These are phyloP conservation scores for Ajuga chamaepitys DNA, from an alignment of 257 asterid genomes.

Conservation along the genomic window DNA sequence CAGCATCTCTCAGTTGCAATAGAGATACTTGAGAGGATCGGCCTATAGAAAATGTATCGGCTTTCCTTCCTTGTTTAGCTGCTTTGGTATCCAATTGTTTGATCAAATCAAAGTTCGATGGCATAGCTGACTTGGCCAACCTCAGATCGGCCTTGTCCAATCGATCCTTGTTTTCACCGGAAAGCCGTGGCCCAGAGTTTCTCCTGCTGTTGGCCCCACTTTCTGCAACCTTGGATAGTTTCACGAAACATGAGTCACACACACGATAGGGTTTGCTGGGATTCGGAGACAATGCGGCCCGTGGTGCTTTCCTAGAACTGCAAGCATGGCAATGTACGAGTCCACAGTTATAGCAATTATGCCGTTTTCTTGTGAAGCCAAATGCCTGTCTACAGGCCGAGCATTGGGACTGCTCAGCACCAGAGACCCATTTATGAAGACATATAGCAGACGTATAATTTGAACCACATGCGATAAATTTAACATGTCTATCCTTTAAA, in stretches of 20 bases:
- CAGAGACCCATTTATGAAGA: conserved; percentile 86
- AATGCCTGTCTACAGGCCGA: conserved; percentile 89
- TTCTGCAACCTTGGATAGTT: conserved; percentile 75
- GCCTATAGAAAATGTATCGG: conserved; percentile 60
- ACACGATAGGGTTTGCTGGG: conserved; percentile 88
- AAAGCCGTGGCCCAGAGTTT: conserved; percentile 65
- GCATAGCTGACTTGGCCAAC: conserved; percentile 50
- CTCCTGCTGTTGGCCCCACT: conserved; percentile 57
- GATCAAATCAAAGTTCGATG: conserved; percentile 71
- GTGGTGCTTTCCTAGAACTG: conserved; percentile 68
- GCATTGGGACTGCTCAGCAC: conserved; percentile 93
- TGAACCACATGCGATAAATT: conserved; percentile 85
- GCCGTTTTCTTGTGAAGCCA: conserved; percentile 92
- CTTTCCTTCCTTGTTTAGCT: conserved; percentile 81
- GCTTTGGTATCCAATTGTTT: conserved; percentile 77
- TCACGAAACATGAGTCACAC: conserved; percentile 84
- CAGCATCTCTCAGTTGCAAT: conserved; percentile 63
- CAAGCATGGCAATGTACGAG: conserved; percentile 93
- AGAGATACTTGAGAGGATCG: conserved; percentile 75
- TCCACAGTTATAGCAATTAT: conserved; percentile 94
- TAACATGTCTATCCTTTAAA: conserved; percentile 81
- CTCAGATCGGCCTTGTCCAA: conserved; percentile 75
- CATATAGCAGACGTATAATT: conserved; percentile 79
- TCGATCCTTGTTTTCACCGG: conserved; percentile 80
- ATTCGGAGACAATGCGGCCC: conserved; percentile 93